Evolutionary conservation across 2,329 filamentous ascomycete species (phyloP), one percentile per base, ranked within the genome.

Genomic region (Cyclaneusma minus): DNA sequence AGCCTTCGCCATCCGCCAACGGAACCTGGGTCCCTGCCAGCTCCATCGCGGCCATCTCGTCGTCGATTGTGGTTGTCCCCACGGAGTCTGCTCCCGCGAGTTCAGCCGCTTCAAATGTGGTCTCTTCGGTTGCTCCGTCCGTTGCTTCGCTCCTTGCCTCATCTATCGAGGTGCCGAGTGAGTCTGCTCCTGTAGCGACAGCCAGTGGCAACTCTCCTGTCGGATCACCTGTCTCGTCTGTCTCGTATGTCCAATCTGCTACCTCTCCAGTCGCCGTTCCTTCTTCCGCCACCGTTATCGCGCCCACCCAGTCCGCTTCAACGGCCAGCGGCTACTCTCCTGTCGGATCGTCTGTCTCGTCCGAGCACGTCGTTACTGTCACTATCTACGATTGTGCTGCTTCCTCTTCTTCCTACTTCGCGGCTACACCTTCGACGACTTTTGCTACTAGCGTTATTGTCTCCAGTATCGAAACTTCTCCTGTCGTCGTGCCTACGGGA

Each of bases 41-140:
- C 8, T 3, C 28, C 7, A 19, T 10, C 4, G 24, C 25, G 23
- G 20, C 22, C 30, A 10, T 15, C 37, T 7, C 29, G 35, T 2
- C 33, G 32, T 3, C 35, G 32, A 3, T 35, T 35, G n/a, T 31
- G 32, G 7, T 28, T 29, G 18, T 29, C 28, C 8, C 35, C 26
- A 29, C 33, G 3, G 30, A 28, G 13, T 29, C 24, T 8, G 5
- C 17, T 9, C 19, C 17, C 16, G 13, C 13, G 8, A 9, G 8
- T 26, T 16, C 24, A 18, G 25, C 25, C 21, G 12, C 21, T 7
- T 13, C 21, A 6, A 10, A n/a, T 13, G 13, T 21, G 13, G 21
- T 21, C n/a, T 26, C 27, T 15, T 11, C 16, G 34, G 9, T 29
- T n/a, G n/a, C n/a, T n/a, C n/a, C n/a, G n/a, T n/a, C n/a, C n/a